A percentile compares a stretch with the other conserved stretches of the same genome.
phyloP scores from a whole-genome alignment of 768 basidiomycete species.

The Calocera cornea region DNA sequence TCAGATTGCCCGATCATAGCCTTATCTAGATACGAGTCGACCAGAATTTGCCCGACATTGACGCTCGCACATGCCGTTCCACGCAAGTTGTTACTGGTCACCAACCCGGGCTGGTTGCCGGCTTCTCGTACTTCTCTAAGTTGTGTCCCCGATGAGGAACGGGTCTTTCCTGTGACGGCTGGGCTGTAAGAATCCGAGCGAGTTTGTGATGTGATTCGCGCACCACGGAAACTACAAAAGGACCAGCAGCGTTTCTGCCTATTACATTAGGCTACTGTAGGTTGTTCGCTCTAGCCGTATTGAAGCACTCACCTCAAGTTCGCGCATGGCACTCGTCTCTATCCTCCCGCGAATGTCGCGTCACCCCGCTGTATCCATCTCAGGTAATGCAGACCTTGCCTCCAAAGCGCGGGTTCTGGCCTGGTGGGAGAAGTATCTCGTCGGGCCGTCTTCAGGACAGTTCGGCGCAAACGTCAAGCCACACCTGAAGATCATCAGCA shows the following conservation, averaged over 20 bases:
- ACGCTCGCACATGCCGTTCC: not conserved
- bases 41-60: not conserved
- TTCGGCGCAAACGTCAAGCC: slow-evolving; percentile 1
- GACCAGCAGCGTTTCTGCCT: not conserved
- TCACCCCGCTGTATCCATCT: not conserved
- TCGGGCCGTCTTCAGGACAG: not conserved
- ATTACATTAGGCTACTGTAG: not conserved
- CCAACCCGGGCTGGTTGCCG: not conserved
- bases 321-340: not conserved
- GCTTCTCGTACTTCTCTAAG: not conserved
- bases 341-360: not conserved
- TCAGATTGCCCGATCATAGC: not conserved
- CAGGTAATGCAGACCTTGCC: not conserved
- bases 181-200: not conserved
- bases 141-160: not conserved
- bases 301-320: too few relatives aligned
- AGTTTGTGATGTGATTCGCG: not conserved
- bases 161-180: not conserved
- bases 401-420: not conserved
- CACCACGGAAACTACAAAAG: not conserved
- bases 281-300: not conserved
- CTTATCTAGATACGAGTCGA: not conserved
- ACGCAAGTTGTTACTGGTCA: not conserved
- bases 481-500: not conserved
- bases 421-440: not conserved